A percentile compares a stretch with the other conserved stretches of the same genome.
Evolutionary conservation across 805 yeast genomes (phyloP).

Genomic region (Babjeviella inositovora): DNA sequence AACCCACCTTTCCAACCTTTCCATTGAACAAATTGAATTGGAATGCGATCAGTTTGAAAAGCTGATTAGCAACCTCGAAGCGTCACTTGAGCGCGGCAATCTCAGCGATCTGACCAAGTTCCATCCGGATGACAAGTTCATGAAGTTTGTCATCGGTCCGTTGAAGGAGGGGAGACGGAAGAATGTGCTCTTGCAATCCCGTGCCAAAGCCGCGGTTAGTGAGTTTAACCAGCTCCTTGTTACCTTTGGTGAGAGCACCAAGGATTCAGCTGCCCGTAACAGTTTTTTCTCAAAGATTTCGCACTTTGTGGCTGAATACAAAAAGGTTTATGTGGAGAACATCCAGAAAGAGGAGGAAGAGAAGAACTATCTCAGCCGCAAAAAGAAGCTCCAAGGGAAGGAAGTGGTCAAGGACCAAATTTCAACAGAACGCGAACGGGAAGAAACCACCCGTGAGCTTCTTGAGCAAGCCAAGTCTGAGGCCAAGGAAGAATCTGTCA

Average conservation of each 20-base stretch:
- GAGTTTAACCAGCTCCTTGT: conserved; percentile 63
- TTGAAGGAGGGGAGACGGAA: conserved; percentile 66
- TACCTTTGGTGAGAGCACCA: conserved; percentile 75
- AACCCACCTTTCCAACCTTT: conserved; percentile 47
- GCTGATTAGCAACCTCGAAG: conserved; percentile 50
- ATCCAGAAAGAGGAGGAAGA: conserved; percentile 70
- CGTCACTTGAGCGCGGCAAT: conserved; percentile 69
- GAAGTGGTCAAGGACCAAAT: conserved; percentile 1
- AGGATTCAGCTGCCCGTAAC: conserved; percentile 48
- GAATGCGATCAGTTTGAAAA: conserved; percentile 56
- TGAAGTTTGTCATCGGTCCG: conserved; percentile 43
- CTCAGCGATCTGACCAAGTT: conserved; percentile 62
- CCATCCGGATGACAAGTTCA: conserved; percentile 72
- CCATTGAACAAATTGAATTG: conserved; percentile 64
- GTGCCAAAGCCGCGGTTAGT: conserved; percentile 40
- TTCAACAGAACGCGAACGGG: not conserved
- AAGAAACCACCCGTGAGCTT: not conserved
- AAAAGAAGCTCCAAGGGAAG: conserved; percentile 1
- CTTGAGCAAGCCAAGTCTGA: conserved; percentile 3
- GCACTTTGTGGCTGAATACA: conserved; percentile 66
- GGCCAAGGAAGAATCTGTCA: conserved; percentile 7
- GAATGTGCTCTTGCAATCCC: conserved; percentile 46
- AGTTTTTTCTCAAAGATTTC: conserved; percentile 68
- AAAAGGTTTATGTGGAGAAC: conserved; percentile 69
- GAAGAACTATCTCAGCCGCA: conserved; percentile 10